phyloP scores from a whole-genome alignment of 345 rosid species.

The Diplotaxis tenuifolia region DNA sequence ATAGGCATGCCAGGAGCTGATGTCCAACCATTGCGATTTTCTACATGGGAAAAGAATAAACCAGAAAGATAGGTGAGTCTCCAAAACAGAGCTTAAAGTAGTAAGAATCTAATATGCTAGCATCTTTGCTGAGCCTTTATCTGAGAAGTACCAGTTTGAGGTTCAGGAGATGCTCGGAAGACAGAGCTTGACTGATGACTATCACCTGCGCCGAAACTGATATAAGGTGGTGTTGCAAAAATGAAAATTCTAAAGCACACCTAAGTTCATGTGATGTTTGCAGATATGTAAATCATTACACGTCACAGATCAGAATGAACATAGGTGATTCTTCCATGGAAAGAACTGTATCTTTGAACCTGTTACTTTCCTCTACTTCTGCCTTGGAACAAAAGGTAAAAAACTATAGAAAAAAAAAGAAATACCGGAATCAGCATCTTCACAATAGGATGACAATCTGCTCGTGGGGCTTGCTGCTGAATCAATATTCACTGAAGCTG shows the following conservation, averaged over 20 bases:
- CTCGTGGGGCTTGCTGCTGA: conserved; percentile 75
- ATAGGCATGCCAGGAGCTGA: conserved; percentile 36
- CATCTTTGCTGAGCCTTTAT: conserved; percentile 32
- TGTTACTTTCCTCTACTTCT: no score
- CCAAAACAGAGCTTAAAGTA: conserved; percentile 33
- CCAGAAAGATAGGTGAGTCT: conserved; percentile 31
- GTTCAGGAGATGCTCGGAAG: conserved; percentile 36
- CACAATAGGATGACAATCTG: conserved; percentile 63
- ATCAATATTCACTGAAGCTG: conserved; percentile 62
- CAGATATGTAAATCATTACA: conserved; percentile 13
- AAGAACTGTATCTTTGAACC: conserved; percentile 6
- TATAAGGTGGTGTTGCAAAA: conserved; percentile 13
- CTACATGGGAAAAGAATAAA: conserved; percentile 32
- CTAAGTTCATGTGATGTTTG: conserved; percentile 23
- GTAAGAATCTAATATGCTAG: conserved; percentile 31
- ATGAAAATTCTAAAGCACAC: background rate
- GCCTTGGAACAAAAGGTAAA: background rate
- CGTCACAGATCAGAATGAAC: background rate
- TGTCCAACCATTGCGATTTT: conserved; percentile 39
- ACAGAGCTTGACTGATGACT: conserved; percentile 57
- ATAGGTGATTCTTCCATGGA: conserved; percentile 1
- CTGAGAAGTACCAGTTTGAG: conserved; percentile 43
- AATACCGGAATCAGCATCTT: conserved; percentile 90
- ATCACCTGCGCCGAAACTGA: conserved; percentile 55
- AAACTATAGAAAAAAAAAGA: conserved; percentile 2